These are phyloP conservation scores for Suhomyces guaymorum DNA, from an alignment of 1,139 yeast species.

Conservation along the genomic window DNA sequence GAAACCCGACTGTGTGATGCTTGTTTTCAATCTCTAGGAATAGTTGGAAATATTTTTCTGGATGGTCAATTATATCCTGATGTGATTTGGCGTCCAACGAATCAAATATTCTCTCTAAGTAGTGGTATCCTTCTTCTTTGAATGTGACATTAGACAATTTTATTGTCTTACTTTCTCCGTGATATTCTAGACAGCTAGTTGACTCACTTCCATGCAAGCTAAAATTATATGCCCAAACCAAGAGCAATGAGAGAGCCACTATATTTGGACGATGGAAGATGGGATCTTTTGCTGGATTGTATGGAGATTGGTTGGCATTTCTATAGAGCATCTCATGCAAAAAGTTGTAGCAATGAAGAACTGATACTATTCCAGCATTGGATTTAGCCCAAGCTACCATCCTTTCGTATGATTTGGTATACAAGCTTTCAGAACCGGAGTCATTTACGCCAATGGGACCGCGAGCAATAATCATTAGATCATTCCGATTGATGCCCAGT, in stretches of 20 bases:
- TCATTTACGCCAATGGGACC: constrained; percentile 16
- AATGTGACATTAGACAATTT: constrained; percentile 14
- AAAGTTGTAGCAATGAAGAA: constrained; percentile 12
- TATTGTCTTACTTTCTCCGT: constrained; percentile 14
- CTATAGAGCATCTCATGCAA: constrained; percentile 16
- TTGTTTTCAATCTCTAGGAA: constrained; percentile 30
- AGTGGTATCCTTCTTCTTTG: constrained; percentile 41
- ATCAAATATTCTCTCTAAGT: constrained; percentile 35
- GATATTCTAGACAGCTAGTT: constrained; percentile 20
- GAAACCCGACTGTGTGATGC: constrained; percentile 52
- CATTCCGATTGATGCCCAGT: constrained; percentile 15
- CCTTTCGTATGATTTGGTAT: constrained; percentile 9
- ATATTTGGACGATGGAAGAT: constrained; percentile 57
- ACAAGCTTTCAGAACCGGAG: constrained; percentile 10
- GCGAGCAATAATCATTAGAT: constrained; percentile 14
- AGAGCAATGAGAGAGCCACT: constrained; percentile 50
- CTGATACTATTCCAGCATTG: constrained; percentile 10
- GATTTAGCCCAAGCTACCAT: constrained; percentile 12
- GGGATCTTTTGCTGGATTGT: constrained; percentile 53
- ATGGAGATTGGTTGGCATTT: constrained; percentile 29
- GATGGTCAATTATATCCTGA: constrained; percentile 4
- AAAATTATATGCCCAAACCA: constrained; percentile 60
- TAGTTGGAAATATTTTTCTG: constrained; percentile 4
- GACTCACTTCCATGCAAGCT: constrained; percentile 57
- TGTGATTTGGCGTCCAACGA: constrained; percentile 13